These are phyloP conservation scores for Stipa capillata DNA, from an alignment of 176 grass and related monocot species.

Conservation along the genomic window DNA sequence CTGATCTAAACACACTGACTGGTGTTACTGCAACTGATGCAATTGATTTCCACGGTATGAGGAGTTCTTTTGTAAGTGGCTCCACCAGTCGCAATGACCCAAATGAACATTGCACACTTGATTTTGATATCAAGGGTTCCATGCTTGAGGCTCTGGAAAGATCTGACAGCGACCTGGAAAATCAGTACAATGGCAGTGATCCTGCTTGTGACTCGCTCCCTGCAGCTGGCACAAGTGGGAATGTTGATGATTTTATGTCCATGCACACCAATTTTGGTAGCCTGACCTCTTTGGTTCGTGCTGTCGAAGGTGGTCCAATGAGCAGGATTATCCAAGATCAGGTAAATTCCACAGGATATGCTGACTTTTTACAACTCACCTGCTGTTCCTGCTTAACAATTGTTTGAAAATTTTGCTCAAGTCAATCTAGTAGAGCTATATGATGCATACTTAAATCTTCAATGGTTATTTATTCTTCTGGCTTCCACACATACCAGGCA, in stretches of 20 bases:
- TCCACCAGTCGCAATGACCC: conserved; percentile 35
- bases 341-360: conserved; percentile 41
- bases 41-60: conserved; percentile 39
- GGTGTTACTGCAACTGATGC: conserved; percentile 39
- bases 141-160: conserved; percentile 71
- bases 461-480: background rate
- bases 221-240: conserved; percentile 39
- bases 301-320: conserved; percentile 73
- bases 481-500: background rate
- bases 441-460: background rate
- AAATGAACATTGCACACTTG: conserved; percentile 49
- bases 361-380: background rate
- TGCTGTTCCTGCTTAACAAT: background rate
- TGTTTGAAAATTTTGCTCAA: background rate
- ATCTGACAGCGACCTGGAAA: conserved; percentile 58
- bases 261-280: conserved; percentile 63
- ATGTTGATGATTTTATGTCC: conserved; percentile 61
- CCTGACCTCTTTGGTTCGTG: conserved; percentile 65
- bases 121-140: conserved; percentile 77
- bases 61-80: conserved; percentile 52
- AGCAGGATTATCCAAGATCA: conserved; percentile 75
- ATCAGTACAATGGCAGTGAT: conserved; percentile 41
- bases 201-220: conserved; percentile 42
- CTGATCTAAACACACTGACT: conserved; percentile 46
- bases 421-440: conserved; percentile 3